A percentile compares a stretch with the other conserved stretches of the same genome.
phyloP scores from a whole-genome alignment of 208 protist genomes.

The Sergeia podlipaevii region DNA sequence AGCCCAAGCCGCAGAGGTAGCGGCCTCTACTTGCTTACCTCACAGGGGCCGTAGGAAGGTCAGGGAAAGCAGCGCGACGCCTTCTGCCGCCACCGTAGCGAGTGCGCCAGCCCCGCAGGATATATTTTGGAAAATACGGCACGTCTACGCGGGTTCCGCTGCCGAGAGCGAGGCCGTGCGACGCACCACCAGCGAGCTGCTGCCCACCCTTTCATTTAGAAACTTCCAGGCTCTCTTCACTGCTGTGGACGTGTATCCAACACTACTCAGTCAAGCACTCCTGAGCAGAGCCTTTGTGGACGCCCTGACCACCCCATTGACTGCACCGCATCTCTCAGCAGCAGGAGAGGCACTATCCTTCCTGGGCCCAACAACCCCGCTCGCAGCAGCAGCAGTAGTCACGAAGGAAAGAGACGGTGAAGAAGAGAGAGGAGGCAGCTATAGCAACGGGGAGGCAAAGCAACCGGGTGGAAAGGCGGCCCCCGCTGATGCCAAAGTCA shows the following conservation, averaged over 20 bases:
- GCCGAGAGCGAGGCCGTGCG: conserved; percentile 18
- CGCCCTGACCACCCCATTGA: conserved; percentile 36
- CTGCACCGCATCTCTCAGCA: conserved; percentile 17
- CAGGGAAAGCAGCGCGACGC: too few species aligned
- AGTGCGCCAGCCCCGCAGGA: conserved; percentile 20
- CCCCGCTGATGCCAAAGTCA: too few species aligned
- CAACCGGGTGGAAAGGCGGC: too few species aligned
- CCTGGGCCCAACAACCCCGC: not conserved
- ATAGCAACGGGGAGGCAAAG: too few species aligned
- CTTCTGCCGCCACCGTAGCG: not conserved
- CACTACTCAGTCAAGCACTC: conserved; percentile 33
- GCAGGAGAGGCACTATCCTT: too few species aligned
- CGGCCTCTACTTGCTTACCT: too few species aligned
- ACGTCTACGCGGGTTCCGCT: conserved; percentile 22
- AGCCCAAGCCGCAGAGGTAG: not conserved
- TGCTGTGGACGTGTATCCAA: conserved; percentile 63
- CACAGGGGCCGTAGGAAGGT: too few species aligned
- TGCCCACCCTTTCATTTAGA: conserved; percentile 31
- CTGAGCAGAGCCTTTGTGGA: conserved; percentile 52
- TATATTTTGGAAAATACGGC: conserved; percentile 26
- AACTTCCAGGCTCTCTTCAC: conserved; percentile 47
- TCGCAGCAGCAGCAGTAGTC: not conserved
- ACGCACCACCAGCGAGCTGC: conserved; percentile 10
- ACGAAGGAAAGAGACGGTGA: not conserved
- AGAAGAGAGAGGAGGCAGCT: not conserved